Conservation (phyloP, 208 protist genomes). For the Trypanosoma boissoni region DNA sequence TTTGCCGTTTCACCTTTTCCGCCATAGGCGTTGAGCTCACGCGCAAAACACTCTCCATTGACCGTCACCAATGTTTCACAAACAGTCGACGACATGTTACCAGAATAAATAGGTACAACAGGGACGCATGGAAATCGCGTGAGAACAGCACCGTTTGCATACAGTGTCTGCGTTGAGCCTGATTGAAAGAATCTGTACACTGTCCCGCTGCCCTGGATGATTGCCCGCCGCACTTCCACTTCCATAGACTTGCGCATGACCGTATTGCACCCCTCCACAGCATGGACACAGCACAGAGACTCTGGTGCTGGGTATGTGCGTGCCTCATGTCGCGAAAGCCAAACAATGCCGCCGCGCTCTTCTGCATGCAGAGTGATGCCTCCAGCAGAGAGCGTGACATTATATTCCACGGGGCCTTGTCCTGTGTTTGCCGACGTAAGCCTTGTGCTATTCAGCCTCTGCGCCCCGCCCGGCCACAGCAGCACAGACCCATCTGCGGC, state of each 20-base stretch:
- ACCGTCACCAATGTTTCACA: constrained; percentile 51
- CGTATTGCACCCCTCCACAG: constrained; percentile 9
- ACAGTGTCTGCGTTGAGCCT: constrained; percentile 55
- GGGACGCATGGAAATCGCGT: constrained; percentile 57
- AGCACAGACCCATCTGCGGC: constrained; percentile 22
- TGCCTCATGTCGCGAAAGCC: constrained; percentile 20
- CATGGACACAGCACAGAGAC: constrained; percentile 38
- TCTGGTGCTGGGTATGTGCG: constrained; percentile 18
- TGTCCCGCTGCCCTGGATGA: constrained; percentile 44
- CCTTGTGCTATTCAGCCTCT: background rate
- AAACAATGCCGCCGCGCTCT: constrained; percentile 18
- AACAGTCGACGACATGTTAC: too few relatives aligned
- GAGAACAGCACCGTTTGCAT: constrained; percentile 62
- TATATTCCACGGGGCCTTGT: background rate
- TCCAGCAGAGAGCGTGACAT: constrained; percentile 14
- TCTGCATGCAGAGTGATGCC: constrained; percentile 23
- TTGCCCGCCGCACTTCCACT: constrained; percentile 47
- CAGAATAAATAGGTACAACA: too few relatives aligned
- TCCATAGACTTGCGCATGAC: constrained; percentile 42
- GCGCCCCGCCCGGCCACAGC: constrained; percentile 6
- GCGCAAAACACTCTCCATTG: constrained; percentile 43
- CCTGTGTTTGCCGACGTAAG: background rate
- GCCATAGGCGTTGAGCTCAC: constrained; percentile 5
- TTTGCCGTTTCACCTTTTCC: background rate
- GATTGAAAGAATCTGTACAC: constrained; percentile 70